phyloP scores from a whole-genome alignment of 106 monocot genomes.

The Acanthochlamys bracteata region DNA sequence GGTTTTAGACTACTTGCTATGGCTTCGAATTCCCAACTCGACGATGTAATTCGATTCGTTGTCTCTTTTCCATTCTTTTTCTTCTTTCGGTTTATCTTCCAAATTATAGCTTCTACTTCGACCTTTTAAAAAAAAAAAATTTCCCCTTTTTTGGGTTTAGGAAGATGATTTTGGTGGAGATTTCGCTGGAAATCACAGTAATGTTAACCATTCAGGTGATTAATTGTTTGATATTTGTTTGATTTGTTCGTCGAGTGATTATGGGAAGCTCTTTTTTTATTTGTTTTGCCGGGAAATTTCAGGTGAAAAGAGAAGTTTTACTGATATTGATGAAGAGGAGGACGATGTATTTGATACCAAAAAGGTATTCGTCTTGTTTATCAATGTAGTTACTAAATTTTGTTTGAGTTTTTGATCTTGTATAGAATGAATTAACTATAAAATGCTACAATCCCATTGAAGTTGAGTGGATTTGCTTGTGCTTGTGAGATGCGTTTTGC shows the following conservation, averaged over 20 bases:
- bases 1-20: constrained; percentile 3
- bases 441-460: too few species aligned
- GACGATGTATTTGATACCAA: constrained; percentile 56
- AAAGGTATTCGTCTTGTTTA: constrained; percentile 31
- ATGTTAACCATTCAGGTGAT: constrained; percentile 28
- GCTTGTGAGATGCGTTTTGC: too few species aligned
- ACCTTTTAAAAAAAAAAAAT: neutral
- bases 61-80: neutral
- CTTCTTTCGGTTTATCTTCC: neutral
- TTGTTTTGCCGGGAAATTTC: constrained; percentile 6
- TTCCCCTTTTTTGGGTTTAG: constrained; percentile 14
- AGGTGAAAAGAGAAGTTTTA: constrained; percentile 58
- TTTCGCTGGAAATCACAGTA: constrained; percentile 22
- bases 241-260: neutral
- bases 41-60: constrained; percentile 30
- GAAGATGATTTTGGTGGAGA: constrained; percentile 56
- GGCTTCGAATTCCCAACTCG: constrained; percentile 25
- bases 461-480: too few species aligned
- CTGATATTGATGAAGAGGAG: constrained; percentile 63
- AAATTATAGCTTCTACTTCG: neutral
- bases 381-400: too few species aligned
- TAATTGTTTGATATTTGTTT: neutral
- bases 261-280: too few species aligned
- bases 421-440: too few species aligned
- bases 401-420: too few species aligned